Conservation (phyloP, 2,329 filamentous ascomycete genomes). For the Fusarium chlamydosporum region DNA sequence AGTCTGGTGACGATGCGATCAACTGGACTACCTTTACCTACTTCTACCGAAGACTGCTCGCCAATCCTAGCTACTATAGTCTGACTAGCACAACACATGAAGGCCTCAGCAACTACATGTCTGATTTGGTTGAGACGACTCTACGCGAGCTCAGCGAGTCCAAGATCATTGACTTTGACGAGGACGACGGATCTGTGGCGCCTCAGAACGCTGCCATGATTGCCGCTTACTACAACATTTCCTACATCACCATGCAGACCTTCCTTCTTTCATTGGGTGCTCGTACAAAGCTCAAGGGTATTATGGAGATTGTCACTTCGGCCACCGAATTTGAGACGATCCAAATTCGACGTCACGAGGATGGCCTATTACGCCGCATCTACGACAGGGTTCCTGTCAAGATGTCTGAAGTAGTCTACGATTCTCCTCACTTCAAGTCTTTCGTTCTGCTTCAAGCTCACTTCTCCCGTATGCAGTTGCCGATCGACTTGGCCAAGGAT, state of each 20-base stretch:
- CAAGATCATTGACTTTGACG: slow-evolving; percentile 95
- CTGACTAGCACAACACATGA: slow-evolving; percentile 90
- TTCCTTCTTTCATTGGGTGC: slow-evolving; percentile 91
- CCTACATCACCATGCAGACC: slow-evolving; percentile 99
- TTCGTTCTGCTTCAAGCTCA: slow-evolving; percentile 98
- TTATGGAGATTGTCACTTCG: slow-evolving; percentile 96
- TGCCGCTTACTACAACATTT: slow-evolving; percentile 98
- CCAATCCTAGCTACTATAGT: slow-evolving; percentile 97
- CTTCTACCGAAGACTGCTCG: slow-evolving; percentile 93
- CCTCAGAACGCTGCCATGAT: slow-evolving; percentile 98
- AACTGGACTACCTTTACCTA: slow-evolving; percentile 99
- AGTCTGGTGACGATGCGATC: slow-evolving; percentile 95
- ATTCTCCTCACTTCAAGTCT: slow-evolving; percentile 98
- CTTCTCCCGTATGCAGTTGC: slow-evolving; percentile 96
- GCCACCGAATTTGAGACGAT: slow-evolving; percentile 97
- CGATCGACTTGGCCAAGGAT: slow-evolving; percentile 95
- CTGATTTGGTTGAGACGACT: slow-evolving; percentile 93
- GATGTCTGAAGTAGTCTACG: slow-evolving; percentile 86
- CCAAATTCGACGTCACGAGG: slow-evolving; percentile 93
- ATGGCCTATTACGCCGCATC: slow-evolving; percentile 86
- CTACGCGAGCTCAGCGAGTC: slow-evolving; percentile 91
- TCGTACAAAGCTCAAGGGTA: slow-evolving; percentile 94
- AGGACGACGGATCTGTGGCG: slow-evolving; percentile 89
- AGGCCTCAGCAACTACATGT: slow-evolving; percentile 92
- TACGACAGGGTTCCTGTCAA: slow-evolving; percentile 97